Evolutionary conservation across 768 basidiomycete genomes (phyloP).

Genomic region (Tulasnella sp.): DNA sequence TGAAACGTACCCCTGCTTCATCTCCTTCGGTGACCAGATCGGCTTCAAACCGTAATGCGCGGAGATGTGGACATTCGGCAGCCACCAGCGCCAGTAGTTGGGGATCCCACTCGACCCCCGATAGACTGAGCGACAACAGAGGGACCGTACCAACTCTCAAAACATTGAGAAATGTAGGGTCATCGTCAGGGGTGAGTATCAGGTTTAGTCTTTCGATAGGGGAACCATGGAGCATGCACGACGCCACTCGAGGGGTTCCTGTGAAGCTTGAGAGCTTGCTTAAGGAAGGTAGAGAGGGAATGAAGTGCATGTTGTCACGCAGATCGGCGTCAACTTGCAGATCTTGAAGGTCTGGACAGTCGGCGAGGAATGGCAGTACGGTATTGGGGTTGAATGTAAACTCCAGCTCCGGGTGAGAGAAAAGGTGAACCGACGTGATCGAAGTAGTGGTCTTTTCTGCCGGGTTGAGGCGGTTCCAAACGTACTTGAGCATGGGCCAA

Average conservation of each 20-base stretch:
- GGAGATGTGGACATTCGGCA: neutral
- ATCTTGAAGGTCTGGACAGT: constrained; percentile 4
- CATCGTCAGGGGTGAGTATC: neutral
- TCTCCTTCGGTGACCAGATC: neutral
- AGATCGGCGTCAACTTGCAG: neutral
- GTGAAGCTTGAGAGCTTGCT: neutral
- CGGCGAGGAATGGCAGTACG: neutral
- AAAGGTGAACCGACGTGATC: neutral
- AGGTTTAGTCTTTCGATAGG: neutral
- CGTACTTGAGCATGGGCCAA: neutral
- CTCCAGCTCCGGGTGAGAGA: neutral
- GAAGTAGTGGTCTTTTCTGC: neutral
- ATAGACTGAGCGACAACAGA: neutral
- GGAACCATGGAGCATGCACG: neutral
- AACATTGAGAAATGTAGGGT: neutral
- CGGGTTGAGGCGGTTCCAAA: neutral
- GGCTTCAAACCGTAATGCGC: constrained; percentile 6
- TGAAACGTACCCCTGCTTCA: neutral
- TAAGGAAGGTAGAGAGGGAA: neutral
- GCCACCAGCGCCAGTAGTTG: neutral
- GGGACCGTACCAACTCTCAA: neutral
- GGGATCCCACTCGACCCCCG: neutral
- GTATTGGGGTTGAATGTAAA: neutral
- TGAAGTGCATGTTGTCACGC: neutral
- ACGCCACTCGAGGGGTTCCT: neutral